Percentiles rank a stretch among this genome's conserved stretches.
Evolutionary conservation across 1,139 yeast species (phyloP).

Genomic region (Debaryomycetaceae sp.): DNA sequence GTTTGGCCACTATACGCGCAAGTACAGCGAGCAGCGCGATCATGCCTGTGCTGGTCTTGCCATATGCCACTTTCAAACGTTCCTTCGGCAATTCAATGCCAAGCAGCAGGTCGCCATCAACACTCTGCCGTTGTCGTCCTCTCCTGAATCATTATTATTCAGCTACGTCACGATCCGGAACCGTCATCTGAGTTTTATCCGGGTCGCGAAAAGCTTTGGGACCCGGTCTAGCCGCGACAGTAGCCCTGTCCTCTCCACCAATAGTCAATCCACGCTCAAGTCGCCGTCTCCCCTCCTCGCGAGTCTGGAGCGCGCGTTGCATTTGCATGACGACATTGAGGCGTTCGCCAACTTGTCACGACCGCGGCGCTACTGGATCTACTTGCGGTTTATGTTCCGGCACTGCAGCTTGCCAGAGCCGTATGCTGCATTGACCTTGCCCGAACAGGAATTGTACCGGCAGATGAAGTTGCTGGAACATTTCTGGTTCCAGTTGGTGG

Average conservation of each 20-base stretch:
- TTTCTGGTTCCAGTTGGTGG: neutral
- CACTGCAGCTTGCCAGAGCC: neutral
- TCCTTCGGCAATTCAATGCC: neutral
- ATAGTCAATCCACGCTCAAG: too few relatives aligned
- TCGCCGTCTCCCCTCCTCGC: too few relatives aligned
- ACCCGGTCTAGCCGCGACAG: too few relatives aligned
- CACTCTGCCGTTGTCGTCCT: too few relatives aligned
- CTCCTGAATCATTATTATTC: too few relatives aligned
- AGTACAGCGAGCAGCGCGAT: neutral
- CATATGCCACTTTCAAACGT: neutral
- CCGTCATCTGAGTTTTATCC: too few relatives aligned
- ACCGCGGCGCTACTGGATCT: neutral
- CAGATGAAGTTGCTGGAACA: neutral
- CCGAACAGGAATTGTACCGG: neutral
- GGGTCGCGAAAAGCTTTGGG: too few relatives aligned
- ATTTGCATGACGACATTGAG: neutral
- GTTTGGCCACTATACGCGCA: neutral
- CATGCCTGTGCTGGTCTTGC: neutral
- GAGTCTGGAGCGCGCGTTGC: too few relatives aligned
- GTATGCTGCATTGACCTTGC: neutral
- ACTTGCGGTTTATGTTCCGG: conserved; percentile 1
- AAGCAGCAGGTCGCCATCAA: too few relatives aligned
- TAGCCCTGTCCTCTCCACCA: too few relatives aligned
- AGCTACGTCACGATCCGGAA: too few relatives aligned
- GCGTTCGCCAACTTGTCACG: neutral